Percentiles rank a stretch among this genome's conserved stretches.
Evolutionary conservation across 129 eudicot species (phyloP).

Genomic region (Helianthus annuus): HanXRQr2.0-SUNRISE NC_035445.2:112692209-112692708

Average conservation of each 20-base stretch:
- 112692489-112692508: conserved; percentile 47
- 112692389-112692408: conserved; percentile 62
- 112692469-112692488: conserved; percentile 44
- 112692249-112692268: conserved; percentile 40
- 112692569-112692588: conserved; percentile 49
- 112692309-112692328: conserved; percentile 46
- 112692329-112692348: conserved; percentile 48
- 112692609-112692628: conserved; percentile 46
- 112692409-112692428: conserved; percentile 41
- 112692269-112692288: conserved; percentile 44
- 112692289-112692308: conserved; percentile 57
- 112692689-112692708: conserved; percentile 61
- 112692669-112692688: conserved; percentile 56
- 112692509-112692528: conserved; percentile 51
- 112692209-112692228: not conserved
- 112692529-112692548: conserved; percentile 43
- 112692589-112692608: conserved; percentile 51
- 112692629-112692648: conserved; percentile 55
- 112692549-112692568: conserved; percentile 47
- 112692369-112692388: conserved; percentile 59
- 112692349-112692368: conserved; percentile 46
- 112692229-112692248: conserved; percentile 52
- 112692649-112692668: conserved; percentile 75
- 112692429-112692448: conserved; percentile 61
- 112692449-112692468: conserved; percentile 55